Percentiles rank a stretch among this genome's conserved stretches.
Conservation (phyloP, 331 rosid genomes). For the Quercus tomentella region DNA sequence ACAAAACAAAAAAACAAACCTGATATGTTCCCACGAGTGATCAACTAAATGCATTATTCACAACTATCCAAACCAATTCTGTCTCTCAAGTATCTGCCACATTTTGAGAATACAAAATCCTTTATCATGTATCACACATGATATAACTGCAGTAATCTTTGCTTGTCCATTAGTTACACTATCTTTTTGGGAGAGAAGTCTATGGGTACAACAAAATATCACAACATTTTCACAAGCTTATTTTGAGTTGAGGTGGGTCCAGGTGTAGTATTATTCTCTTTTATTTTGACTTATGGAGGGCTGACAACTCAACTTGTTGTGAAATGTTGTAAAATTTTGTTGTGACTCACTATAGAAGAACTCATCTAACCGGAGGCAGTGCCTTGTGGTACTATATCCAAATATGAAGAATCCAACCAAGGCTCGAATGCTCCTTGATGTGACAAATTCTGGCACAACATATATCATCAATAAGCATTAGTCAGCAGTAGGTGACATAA, state of each 20-base stretch:
- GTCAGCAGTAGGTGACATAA: neutral
- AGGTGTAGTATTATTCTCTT: no score
- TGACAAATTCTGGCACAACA: conserved; percentile 37
- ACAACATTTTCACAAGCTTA: no score
- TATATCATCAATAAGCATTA: conserved; percentile 4
- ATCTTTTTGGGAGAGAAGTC: no score
- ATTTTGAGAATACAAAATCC: neutral
- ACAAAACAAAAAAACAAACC: neutral
- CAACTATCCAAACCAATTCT: neutral
- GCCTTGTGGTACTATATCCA: conserved; percentile 20
- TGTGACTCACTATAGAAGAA: no score
- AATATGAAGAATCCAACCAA: conserved; percentile 52
- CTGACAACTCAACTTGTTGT: no score
- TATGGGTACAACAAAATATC: no score
- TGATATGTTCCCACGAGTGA: no score
- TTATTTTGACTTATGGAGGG: no score
- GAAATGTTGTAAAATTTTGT: no score
- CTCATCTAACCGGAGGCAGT: neutral
- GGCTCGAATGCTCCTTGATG: conserved; percentile 46
- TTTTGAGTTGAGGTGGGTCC: no score
- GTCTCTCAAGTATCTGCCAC: neutral
- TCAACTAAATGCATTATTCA: no score
- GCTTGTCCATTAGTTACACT: no score
- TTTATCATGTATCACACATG: neutral
- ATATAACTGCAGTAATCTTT: neutral